Conservation (phyloP, 495 filamentous ascomycete species). For the Neurospora sp. region DNA sequence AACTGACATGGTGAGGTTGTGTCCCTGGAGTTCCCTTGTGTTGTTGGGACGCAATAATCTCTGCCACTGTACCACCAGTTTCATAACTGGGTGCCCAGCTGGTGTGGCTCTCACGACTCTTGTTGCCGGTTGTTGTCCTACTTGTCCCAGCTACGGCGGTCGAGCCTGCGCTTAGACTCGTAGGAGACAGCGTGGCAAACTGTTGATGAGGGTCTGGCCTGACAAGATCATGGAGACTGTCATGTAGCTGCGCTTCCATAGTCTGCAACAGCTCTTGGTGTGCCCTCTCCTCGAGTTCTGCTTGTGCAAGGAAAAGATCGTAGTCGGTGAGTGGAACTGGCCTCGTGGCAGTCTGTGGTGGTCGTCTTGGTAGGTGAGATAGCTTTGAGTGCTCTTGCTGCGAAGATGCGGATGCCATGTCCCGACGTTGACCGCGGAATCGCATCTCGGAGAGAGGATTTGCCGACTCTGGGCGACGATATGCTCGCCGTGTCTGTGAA, state of each 20-base stretch:
- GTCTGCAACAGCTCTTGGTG: constrained; percentile 3
- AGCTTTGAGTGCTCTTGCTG: not conserved
- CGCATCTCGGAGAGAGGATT: not conserved
- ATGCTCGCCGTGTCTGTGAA: not conserved
- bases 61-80: not conserved
- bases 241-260: not conserved
- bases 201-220: constrained; percentile 15
- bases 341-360: not conserved
- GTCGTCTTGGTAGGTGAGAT: not conserved
- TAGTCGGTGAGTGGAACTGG: constrained; percentile 10
- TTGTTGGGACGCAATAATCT: not conserved
- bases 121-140: not conserved
- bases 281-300: constrained; percentile 16
- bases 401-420: not conserved
- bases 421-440: not conserved
- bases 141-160: constrained; percentile 1
- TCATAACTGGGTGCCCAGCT: constrained; percentile 10
- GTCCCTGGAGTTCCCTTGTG: not conserved
- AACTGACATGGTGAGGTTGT: not conserved
- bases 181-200: constrained; percentile 1
- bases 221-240: not conserved
- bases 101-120: constrained; percentile 1
- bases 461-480: not conserved
- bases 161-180: not conserved
- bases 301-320: constrained; percentile 19